Conservation (phyloP, 106 monocot species). For the Apostasia shenzhenica region DNA sequence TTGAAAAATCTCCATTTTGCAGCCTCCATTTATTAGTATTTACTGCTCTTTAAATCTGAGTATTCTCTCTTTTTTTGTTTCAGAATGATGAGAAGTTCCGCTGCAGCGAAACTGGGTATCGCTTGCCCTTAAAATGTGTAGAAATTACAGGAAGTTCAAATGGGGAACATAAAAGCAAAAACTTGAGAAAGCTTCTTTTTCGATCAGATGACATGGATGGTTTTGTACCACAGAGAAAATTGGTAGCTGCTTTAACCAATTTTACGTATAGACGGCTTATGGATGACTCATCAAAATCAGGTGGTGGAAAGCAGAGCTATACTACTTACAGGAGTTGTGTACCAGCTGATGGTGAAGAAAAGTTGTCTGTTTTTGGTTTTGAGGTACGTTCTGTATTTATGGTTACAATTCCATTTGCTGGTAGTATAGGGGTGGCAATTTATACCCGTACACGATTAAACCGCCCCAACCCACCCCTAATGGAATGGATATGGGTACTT, state of each 20-base stretch:
- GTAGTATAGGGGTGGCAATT: background rate
- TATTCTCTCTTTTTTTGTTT: conserved; percentile 9
- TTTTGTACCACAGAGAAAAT: conserved; percentile 1
- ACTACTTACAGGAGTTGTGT: conserved; percentile 84
- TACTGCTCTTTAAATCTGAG: background rate
- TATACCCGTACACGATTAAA: background rate
- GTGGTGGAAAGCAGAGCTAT: conserved; percentile 47
- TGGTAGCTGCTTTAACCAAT: conserved; percentile 9
- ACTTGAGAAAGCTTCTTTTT: conserved; percentile 28
- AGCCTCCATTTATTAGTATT: too few relatives aligned
- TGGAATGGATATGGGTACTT: background rate
- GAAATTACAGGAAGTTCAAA: conserved; percentile 37
- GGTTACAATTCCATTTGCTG: background rate
- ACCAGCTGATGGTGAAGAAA: conserved; percentile 70
- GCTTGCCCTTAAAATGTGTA: conserved; percentile 70
- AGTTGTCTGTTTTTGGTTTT: conserved; percentile 89
- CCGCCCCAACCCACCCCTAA: background rate
- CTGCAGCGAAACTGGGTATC: conserved; percentile 98
- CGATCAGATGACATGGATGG: conserved; percentile 1
- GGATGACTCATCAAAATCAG: conserved; percentile 34
- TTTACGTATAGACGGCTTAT: conserved; percentile 44
- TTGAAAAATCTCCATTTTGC: too few relatives aligned
- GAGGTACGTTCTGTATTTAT: conserved; percentile 50
- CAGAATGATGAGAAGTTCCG: conserved; percentile 78
- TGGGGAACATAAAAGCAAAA: conserved; percentile 21